These are phyloP conservation scores for Monosporascus sp. DNA, from an alignment of 2,329 filamentous ascomycete species.

Conservation along the genomic window DNA sequence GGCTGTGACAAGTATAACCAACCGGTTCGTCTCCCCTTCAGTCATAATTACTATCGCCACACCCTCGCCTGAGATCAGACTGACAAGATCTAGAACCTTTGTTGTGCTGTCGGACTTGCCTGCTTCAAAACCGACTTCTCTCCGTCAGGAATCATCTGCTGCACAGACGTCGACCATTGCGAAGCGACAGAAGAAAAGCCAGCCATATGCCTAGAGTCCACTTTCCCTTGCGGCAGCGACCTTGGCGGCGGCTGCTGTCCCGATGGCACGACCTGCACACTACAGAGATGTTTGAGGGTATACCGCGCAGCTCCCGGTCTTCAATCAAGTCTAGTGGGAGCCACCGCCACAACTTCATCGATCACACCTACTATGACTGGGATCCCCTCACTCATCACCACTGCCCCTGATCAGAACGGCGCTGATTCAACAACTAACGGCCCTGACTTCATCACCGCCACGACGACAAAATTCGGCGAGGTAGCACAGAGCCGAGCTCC, in stretches of 20 bases:
- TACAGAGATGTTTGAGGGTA: constrained; percentile 12
- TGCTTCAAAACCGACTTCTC: constrained; percentile 14
- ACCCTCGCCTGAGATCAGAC: neutral
- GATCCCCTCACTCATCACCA: neutral
- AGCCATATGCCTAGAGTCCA: constrained; percentile 6
- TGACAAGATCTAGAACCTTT: constrained; percentile 11
- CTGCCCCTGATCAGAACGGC: neutral
- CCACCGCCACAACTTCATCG: neutral
- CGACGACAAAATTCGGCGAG: constrained; percentile 10
- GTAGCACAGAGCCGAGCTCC: constrained; percentile 6
- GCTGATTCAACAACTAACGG: neutral
- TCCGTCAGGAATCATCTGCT: constrained; percentile 18
- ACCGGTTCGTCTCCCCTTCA: constrained; percentile 6
- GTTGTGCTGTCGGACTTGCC: constrained; percentile 12
- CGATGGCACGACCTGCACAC: constrained; percentile 6
- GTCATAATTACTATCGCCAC: neutral
- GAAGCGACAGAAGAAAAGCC: constrained; percentile 1
- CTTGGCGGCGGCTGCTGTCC: constrained; percentile 18
- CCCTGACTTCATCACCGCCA: constrained; percentile 5
- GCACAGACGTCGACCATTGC: constrained; percentile 3
- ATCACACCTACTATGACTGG: neutral
- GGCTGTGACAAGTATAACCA: constrained; percentile 10
- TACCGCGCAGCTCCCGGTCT: constrained; percentile 11
- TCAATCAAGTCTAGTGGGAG: constrained; percentile 1
- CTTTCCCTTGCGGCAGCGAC: constrained; percentile 6